These are phyloP conservation scores for Mytilinidion resinicola DNA, from an alignment of 495 filamentous ascomycete species.

Conservation along the genomic window DNA sequence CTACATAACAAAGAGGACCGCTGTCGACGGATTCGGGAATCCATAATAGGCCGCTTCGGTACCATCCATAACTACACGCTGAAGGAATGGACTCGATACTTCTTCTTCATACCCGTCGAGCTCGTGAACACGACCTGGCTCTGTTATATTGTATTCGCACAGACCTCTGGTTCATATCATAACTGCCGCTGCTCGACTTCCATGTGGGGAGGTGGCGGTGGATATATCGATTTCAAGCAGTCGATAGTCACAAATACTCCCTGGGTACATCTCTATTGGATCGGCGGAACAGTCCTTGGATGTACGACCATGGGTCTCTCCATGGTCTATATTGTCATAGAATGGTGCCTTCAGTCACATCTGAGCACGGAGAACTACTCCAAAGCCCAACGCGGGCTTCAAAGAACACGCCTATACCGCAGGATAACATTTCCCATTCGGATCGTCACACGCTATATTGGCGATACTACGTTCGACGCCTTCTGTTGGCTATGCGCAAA, in stretches of 20 bases:
- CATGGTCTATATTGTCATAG: slow-evolving; percentile 33
- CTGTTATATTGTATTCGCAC: slow-evolving; percentile 33
- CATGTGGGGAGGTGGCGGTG: slow-evolving; percentile 25
- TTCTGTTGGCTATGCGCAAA: background rate
- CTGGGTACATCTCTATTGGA: slow-evolving; percentile 32
- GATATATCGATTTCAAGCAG: slow-evolving; percentile 33
- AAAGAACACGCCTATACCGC: slow-evolving; percentile 11
- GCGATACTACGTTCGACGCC: background rate
- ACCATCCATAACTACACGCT: background rate
- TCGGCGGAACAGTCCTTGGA: slow-evolving; percentile 29
- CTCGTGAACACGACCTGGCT: slow-evolving; percentile 28
- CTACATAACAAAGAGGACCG: background rate
- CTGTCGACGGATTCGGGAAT: background rate
- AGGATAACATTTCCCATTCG: slow-evolving; percentile 4
- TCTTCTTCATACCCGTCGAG: slow-evolving; percentile 29
- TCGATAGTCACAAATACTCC: slow-evolving; percentile 14
- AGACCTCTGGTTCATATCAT: slow-evolving; percentile 34
- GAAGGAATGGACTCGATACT: slow-evolving; percentile 21
- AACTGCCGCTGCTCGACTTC: slow-evolving; percentile 31
- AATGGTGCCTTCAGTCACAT: slow-evolving; percentile 21
- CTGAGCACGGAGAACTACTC: slow-evolving; percentile 10
- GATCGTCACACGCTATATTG: background rate
- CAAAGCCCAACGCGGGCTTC: slow-evolving; percentile 6
- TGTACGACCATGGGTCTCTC: slow-evolving; percentile 29
- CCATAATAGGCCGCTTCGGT: background rate